phyloP scores from a whole-genome alignment of 2,329 filamentous ascomycete genomes.

The Huntiella bhutanensis region DNA sequence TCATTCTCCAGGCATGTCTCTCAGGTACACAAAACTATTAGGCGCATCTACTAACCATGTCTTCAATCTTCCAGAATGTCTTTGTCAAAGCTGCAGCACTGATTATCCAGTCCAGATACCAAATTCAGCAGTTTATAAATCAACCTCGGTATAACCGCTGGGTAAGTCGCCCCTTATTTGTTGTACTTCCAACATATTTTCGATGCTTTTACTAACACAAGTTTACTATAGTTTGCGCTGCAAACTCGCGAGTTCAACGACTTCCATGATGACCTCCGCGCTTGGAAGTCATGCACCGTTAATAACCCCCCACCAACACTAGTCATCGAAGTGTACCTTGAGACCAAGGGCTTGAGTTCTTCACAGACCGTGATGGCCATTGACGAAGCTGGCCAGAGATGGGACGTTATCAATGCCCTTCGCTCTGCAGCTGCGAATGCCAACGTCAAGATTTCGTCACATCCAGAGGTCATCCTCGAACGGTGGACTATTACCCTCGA shows the following conservation, averaged over 20 bases:
- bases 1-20: conserved; percentile 63
- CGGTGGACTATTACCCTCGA: conserved; percentile 51
- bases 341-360: conserved; percentile 57
- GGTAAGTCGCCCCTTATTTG: conserved; percentile 34
- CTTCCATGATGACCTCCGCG: conserved; percentile 59
- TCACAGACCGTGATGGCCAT: conserved; percentile 76
- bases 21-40: neutral
- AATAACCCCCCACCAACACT: conserved; percentile 64
- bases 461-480: conserved; percentile 67
- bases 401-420: conserved; percentile 76
- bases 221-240: conserved; percentile 62
- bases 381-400: conserved; percentile 78
- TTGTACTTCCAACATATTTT: neutral
- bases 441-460: conserved; percentile 23
- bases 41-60: conserved; percentile 3
- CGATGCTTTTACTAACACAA: conserved; percentile 8
- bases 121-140: conserved; percentile 33
- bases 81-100: conserved; percentile 73
- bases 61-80: conserved; percentile 49
- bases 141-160: conserved; percentile 60
- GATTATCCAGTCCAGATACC: conserved; percentile 63
- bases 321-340: conserved; percentile 78
- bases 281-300: conserved; percentile 67
- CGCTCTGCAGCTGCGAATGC: conserved; percentile 32
- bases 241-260: conserved; percentile 84